Conservation (phyloP, 2,329 filamentous ascomycete genomes). For the Chaetothyriales sp. region DNA sequence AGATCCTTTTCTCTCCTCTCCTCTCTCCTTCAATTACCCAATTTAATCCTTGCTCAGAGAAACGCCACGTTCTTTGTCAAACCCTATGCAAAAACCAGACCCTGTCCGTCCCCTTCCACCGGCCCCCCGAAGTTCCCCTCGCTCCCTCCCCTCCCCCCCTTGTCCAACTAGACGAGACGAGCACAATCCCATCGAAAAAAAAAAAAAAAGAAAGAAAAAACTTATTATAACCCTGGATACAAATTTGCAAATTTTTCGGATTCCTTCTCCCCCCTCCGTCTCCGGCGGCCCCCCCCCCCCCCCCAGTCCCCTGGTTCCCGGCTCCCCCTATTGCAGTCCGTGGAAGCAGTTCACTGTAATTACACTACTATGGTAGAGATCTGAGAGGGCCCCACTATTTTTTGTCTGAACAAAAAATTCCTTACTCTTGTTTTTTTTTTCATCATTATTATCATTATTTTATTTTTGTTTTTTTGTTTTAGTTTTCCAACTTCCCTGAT, state of each 20-base stretch:
- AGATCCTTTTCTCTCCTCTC: background rate
- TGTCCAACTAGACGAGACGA: background rate
- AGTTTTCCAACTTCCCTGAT: background rate
- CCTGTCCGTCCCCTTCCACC: too few species aligned
- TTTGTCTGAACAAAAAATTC: background rate
- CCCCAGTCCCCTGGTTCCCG: too few species aligned
- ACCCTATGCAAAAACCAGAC: background rate
- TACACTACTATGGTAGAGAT: too few species aligned
- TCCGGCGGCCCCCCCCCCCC: background rate
- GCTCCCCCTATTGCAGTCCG: too few species aligned
- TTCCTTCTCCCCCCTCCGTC: background rate
- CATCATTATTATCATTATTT: background rate
- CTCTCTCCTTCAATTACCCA: background rate
- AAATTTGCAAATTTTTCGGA: background rate
- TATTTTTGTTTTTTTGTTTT: too few species aligned
- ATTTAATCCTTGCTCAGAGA: background rate
- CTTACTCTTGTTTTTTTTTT: background rate
- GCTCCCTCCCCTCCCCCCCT: background rate
- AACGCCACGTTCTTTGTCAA: background rate
- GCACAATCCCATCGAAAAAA: background rate
- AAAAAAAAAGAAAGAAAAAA: too few species aligned
- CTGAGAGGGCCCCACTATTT: background rate
- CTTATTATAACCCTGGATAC: background rate
- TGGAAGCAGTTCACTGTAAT: too few species aligned
- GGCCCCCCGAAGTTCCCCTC: too few species aligned